A percentile compares a stretch with the other conserved stretches of the same genome.
These are phyloP conservation scores for Fusarium sp. DNA, from an alignment of 2,329 filamentous ascomycete species.

Conservation along the genomic window DNA sequence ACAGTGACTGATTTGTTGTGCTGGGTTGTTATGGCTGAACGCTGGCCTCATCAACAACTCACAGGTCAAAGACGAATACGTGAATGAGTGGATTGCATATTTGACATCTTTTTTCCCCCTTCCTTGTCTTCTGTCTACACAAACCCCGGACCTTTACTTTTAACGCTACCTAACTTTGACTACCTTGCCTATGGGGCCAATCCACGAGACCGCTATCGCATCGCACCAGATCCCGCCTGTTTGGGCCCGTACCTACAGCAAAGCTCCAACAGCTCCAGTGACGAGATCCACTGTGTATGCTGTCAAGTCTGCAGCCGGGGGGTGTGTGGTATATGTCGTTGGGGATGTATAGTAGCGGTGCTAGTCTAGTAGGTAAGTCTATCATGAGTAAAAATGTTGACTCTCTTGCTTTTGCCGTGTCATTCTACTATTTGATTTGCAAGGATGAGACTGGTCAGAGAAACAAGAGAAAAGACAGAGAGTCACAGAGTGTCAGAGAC, in stretches of 20 bases:
- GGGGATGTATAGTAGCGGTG: not conserved
- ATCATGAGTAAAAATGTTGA: not conserved
- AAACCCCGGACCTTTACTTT: not conserved
- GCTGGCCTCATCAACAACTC: slow-evolving; percentile 12
- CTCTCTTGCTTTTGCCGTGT: slow-evolving; percentile 19
- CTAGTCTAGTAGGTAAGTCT: not conserved
- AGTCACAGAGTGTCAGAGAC: not conserved
- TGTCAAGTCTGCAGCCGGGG: slow-evolving; percentile 29
- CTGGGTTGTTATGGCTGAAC: not conserved
- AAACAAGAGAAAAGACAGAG: too few relatives aligned
- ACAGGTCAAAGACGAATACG: slow-evolving; percentile 18
- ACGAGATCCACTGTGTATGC: slow-evolving; percentile 11
- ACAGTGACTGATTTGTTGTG: not conserved
- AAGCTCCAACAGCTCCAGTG: slow-evolving; percentile 12
- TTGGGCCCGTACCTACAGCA: slow-evolving; percentile 41
- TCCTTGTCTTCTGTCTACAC: not conserved
- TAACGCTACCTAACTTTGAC: not conserved
- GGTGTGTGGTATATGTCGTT: not conserved
- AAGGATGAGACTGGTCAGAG: not conserved
- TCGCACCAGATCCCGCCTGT: slow-evolving; percentile 41
- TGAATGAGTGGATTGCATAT: slow-evolving; percentile 14
- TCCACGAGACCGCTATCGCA: slow-evolving; percentile 31
- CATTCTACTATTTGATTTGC: slow-evolving; percentile 25
- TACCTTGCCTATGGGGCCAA: slow-evolving; percentile 1
- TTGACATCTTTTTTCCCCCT: not conserved